Evolutionary conservation across 495 filamentous ascomycete species (phyloP), one percentile per base, ranked within the genome.

Genomic region (Podospora didyma): DNA sequence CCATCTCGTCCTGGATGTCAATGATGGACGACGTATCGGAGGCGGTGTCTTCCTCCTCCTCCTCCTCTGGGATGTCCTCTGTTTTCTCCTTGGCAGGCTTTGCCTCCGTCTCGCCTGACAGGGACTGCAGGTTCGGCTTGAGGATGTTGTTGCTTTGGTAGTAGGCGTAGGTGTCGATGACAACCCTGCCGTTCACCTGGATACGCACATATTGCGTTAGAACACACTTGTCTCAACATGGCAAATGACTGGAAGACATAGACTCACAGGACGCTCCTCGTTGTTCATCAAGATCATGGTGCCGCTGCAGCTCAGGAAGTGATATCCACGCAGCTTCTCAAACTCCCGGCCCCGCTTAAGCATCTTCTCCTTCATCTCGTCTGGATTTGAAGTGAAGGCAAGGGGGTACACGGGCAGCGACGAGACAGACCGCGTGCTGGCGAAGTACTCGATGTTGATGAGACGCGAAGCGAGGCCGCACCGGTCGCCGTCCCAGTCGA

Each of bases 401-500:
- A 88, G 57, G 0, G 86, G 86, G 51, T 74, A 84, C 0, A 74
- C 72, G 0, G 72, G 56, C 31, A 88, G 72, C 1, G 65, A 60
- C 0, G 59, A 75, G 59, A 87, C 86, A 1, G 72, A 63, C 1
- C 51, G 59, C 6, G 77, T 81, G 3, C 84, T 84, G 4, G 61
- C 56, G 58, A 78, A 88, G 2, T 39, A 12, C 1, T 55, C 51
- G 31, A 87, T 77, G 1, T 26, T 49, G 17, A 77, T 66, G 0
- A 58, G 59, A 1, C 66, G 51, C 17, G 62, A 64, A 17, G 61
- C 59, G 6, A 68, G 70, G 2, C 86, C 83, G 50, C 84, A 82
- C 1, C 58, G 62, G 2, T 71, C 67, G 2, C 86, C 85, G 56
- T 87, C 75, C 58, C 75, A 85, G 54, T 86, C 82, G 24, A 86